Base-by-base conservation (phyloP, 2,329 filamentous ascomycete genomes). In the Leptographium lundbergii region DNA sequence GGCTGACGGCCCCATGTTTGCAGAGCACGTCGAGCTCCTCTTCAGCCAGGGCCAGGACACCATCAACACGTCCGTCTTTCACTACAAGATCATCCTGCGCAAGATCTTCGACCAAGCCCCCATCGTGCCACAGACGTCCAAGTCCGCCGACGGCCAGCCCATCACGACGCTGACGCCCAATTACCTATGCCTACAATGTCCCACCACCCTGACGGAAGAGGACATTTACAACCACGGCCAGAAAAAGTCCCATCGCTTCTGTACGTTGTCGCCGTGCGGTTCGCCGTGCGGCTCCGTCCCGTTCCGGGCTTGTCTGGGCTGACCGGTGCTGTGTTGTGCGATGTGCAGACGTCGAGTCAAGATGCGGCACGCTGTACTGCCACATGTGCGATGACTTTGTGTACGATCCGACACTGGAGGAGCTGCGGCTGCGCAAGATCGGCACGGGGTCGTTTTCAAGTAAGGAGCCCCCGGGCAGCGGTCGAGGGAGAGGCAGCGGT, bases 371-470 rank as follows among this genome's bases (percentile, higher is more conserved):
- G 56, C 74, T 94, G 7, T 92, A 87, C 71, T 94, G 89, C 70
- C 86, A 90, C 64, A 85, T 89, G 68, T 94, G 89, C 68, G 82
- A 88, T 67, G 89, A 94, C 69, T 84, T 89, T 63, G 85, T 94
- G 36, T 92, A 88, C 78, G 89, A 94, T 65, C 87, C 88, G 6
- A 88, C 86, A 6, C 75, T 94, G 6, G 89, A 94, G 68, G 85
- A 88, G 57, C 79, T 91, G 59, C 80, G 89, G 61, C 73, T 89
- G 50, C 79, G 84, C 59, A 88, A 89, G 70, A 81, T 85, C 65
- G 84, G 82, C 11, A 85, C 81, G 2, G 82, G 84, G 48, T 81
- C 81, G 24, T 85, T 85, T 64, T 80, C 80, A 64, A 82, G 84
- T 87, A 72, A 65, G 77, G 69, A 5, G 17, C 6, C 27, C 32